Evolutionary conservation across 257 asterid genomes (phyloP).

Genomic region (Cynanchum wilfordii): DNA sequence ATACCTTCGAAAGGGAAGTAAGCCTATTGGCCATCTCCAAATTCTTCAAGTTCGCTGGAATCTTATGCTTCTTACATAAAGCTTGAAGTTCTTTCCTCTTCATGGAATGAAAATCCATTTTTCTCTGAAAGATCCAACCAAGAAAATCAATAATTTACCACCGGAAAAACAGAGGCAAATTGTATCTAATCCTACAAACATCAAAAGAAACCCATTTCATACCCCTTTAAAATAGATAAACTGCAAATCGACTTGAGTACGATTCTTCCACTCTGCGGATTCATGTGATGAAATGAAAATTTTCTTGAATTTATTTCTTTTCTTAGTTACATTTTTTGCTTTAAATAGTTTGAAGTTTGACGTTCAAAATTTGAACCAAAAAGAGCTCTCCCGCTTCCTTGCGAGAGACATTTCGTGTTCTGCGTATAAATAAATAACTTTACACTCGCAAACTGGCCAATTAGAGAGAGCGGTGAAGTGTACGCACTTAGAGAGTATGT

Average conservation of each 20-base stretch:
- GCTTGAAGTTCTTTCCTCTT: slow-evolving; percentile 56
- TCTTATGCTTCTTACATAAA: slow-evolving; percentile 53
- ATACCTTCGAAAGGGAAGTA: slow-evolving; percentile 40
- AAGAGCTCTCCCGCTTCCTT: slow-evolving; percentile 13
- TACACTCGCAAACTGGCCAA: neutral
- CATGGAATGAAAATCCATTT: slow-evolving; percentile 56
- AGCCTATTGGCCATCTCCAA: slow-evolving; percentile 53
- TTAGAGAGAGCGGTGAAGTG: neutral
- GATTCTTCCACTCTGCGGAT: neutral
- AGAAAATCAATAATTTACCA: neutral
- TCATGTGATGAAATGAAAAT: neutral
- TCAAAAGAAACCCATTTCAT: neutral
- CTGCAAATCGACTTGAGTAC: neutral
- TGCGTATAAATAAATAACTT: neutral
- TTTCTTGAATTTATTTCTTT: neutral
- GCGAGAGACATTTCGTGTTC: neutral
- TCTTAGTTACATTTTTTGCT: neutral
- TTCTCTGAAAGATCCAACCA: neutral
- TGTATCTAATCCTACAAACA: neutral
- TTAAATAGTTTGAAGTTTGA: neutral
- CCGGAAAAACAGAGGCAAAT: neutral
- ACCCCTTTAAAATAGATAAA: neutral
- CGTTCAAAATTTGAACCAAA: slow-evolving; percentile 10
- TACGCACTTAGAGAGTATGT: neutral
- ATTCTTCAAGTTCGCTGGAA: slow-evolving; percentile 66